Percentiles rank a stretch among this genome's conserved stretches.
Conservation (phyloP, 768 basidiomycete species). For the Cyclocybe cylindracea region DNA sequence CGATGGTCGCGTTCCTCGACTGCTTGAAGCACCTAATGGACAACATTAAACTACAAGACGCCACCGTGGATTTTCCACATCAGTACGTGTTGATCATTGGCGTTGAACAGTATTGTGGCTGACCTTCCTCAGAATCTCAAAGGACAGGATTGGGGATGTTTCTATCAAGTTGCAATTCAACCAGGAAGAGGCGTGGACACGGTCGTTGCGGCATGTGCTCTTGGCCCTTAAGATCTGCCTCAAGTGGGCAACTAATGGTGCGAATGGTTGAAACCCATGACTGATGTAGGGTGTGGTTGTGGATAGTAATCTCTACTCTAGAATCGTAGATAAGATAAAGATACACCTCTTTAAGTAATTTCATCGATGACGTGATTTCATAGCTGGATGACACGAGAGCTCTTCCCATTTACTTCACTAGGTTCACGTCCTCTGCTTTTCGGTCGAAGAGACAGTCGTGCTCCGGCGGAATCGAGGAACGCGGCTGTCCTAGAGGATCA, state of each 20-base stretch:
- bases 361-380: slow-evolving; percentile 26
- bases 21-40: slow-evolving; percentile 93
- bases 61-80: slow-evolving; percentile 78
- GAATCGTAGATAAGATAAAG: slow-evolving; percentile 3
- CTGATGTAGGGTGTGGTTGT: not conserved
- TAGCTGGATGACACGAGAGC: slow-evolving; percentile 14
- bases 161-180: slow-evolving; percentile 94
- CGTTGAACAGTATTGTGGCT: slow-evolving; percentile 7
- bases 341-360: not conserved
- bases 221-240: slow-evolving; percentile 86
- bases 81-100: slow-evolving; percentile 59
- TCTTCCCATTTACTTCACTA: not conserved
- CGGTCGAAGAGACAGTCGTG: not conserved
- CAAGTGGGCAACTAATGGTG: slow-evolving; percentile 83
- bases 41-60: slow-evolving; percentile 73
- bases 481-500: slow-evolving; percentile 5
- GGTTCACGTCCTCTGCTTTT: not conserved
- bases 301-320: slow-evolving; percentile 2
- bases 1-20: slow-evolving; percentile 95
- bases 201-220: slow-evolving; percentile 88
- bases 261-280: slow-evolving; percentile 48
- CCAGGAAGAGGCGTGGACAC: slow-evolving; percentile 95
- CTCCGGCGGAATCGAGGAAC: not conserved
- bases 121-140: slow-evolving; percentile 63
- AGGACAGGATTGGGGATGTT: slow-evolving; percentile 95